phyloP scores from a whole-genome alignment of 805 yeast genomes.

The Brettanomyces bruxellensis region DNA sequence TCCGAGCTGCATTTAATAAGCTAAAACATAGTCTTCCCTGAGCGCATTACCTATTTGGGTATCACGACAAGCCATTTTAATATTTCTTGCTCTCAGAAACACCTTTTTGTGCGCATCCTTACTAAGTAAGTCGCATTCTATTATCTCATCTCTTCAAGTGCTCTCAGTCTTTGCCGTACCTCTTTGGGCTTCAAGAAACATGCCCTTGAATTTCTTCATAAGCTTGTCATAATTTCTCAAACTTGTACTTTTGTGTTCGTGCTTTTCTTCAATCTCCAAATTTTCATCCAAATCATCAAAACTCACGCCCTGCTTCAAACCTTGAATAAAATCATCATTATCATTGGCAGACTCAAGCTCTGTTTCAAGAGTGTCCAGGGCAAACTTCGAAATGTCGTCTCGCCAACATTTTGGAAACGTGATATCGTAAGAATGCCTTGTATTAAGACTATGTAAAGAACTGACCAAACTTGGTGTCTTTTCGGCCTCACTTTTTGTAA shows the following conservation, averaged over 20 bases:
- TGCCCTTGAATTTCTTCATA: background rate
- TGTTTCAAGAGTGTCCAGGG: slow-evolving; percentile 1
- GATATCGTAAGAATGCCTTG: background rate
- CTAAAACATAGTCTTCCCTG: too few species aligned
- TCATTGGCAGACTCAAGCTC: background rate
- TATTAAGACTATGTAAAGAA: background rate
- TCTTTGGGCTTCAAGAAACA: background rate
- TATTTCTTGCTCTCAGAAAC: too few species aligned
- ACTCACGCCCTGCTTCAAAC: background rate
- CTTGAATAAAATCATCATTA: background rate
- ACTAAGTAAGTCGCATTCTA: too few species aligned
- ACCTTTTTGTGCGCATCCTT: too few species aligned
- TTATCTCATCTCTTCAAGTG: too few species aligned
- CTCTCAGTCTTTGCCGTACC: background rate
- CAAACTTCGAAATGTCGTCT: background rate
- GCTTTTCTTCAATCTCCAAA: background rate
- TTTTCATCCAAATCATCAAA: background rate
- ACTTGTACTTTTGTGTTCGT: background rate
- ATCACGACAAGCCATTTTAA: too few species aligned
- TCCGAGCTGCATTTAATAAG: too few species aligned
- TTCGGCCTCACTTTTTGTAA: too few species aligned
- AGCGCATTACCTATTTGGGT: too few species aligned
- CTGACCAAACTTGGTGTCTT: background rate
- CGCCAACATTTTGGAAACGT: background rate
- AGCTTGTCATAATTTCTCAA: background rate